Percentiles rank a stretch among this genome's conserved stretches.
These are phyloP conservation scores for Tolypocladium amazonense DNA, from an alignment of 2,329 filamentous ascomycete species.

Conservation along the genomic window DNA sequence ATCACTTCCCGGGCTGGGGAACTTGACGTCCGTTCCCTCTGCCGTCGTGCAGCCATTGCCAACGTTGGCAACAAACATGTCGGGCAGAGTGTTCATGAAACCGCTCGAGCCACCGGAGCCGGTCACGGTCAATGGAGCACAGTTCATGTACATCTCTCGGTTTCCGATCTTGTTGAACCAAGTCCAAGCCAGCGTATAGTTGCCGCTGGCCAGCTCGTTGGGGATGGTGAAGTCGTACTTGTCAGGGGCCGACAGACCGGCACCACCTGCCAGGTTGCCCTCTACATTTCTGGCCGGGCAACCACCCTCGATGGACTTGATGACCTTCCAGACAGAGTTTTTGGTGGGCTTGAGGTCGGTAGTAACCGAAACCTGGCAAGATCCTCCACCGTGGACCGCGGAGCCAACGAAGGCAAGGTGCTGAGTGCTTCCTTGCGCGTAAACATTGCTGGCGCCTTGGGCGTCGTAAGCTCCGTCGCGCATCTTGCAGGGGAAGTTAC, in stretches of 20 bases:
- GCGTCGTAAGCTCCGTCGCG: slow-evolving; percentile 34
- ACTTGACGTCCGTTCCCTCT: slow-evolving; percentile 41
- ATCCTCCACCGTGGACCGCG: slow-evolving; percentile 82
- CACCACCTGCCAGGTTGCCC: slow-evolving; percentile 47
- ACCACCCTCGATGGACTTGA: slow-evolving; percentile 77
- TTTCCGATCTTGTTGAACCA: slow-evolving; percentile 94
- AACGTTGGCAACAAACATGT: slow-evolving; percentile 61
- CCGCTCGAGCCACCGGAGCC: slow-evolving; percentile 36
- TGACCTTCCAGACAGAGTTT: slow-evolving; percentile 71
- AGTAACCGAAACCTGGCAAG: slow-evolving; percentile 81
- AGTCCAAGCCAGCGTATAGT: slow-evolving; percentile 79
- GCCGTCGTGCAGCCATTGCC: slow-evolving; percentile 41
- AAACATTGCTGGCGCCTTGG: slow-evolving; percentile 42
- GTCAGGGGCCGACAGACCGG: slow-evolving; percentile 34
- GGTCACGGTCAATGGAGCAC: slow-evolving; percentile 61
- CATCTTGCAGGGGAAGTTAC: slow-evolving; percentile 76
- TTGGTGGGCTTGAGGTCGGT: slow-evolving; percentile 61
- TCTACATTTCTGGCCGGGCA: slow-evolving; percentile 54
- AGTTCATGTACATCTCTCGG: slow-evolving; percentile 98
- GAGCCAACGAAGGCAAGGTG: slow-evolving; percentile 56
- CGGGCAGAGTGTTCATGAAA: slow-evolving; percentile 53
- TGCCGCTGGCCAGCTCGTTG: slow-evolving; percentile 57
- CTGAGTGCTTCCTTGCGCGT: slow-evolving; percentile 31
- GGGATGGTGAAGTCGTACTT: slow-evolving; percentile 65
- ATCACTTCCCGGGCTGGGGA: slow-evolving; percentile 49